These are phyloP conservation scores for Apiospora aurea DNA, from an alignment of 2,329 filamentous ascomycete species.

Conservation along the genomic window DNA sequence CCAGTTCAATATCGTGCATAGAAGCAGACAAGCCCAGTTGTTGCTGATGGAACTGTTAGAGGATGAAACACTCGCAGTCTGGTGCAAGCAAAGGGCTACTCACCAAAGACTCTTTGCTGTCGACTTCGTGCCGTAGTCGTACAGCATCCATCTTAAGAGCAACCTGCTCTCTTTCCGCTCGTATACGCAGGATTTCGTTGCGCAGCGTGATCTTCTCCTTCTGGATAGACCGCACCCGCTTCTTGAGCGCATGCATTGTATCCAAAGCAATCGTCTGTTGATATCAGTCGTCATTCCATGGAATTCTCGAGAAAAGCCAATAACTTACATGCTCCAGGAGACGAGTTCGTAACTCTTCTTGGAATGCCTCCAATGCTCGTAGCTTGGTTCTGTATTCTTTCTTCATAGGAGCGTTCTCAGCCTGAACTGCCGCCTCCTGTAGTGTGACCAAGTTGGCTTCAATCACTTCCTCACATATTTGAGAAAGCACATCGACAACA, in stretches of 20 bases:
- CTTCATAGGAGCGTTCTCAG: slow-evolving; percentile 53
- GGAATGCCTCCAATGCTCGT: slow-evolving; percentile 64
- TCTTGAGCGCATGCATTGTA: slow-evolving; percentile 62
- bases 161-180: slow-evolving; percentile 67
- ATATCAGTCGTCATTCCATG: slow-evolving; percentile 25
- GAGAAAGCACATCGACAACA: slow-evolving; percentile 66
- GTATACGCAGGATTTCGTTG: slow-evolving; percentile 65
- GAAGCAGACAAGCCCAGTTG: slow-evolving; percentile 62
- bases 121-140: slow-evolving; percentile 64
- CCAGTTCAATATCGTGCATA: slow-evolving; percentile 69
- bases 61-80: not conserved
- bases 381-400: slow-evolving; percentile 64
- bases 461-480: slow-evolving; percentile 68
- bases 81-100: slow-evolving; percentile 32
- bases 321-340: slow-evolving; percentile 65
- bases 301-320: not conserved
- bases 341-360: slow-evolving; percentile 61
- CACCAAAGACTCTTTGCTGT: slow-evolving; percentile 60
- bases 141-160: slow-evolving; percentile 68
- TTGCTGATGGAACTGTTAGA: slow-evolving; percentile 41
- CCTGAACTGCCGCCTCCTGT: slow-evolving; percentile 50
- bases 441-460: slow-evolving; percentile 57
- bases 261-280: slow-evolving; percentile 65
- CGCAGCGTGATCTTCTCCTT: slow-evolving; percentile 64
- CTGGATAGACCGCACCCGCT: slow-evolving; percentile 63